Evolutionary conservation across 1,284 basidiomycete species (phyloP).

Genomic region (Cutaneotrichosporon mucoides): DNA sequence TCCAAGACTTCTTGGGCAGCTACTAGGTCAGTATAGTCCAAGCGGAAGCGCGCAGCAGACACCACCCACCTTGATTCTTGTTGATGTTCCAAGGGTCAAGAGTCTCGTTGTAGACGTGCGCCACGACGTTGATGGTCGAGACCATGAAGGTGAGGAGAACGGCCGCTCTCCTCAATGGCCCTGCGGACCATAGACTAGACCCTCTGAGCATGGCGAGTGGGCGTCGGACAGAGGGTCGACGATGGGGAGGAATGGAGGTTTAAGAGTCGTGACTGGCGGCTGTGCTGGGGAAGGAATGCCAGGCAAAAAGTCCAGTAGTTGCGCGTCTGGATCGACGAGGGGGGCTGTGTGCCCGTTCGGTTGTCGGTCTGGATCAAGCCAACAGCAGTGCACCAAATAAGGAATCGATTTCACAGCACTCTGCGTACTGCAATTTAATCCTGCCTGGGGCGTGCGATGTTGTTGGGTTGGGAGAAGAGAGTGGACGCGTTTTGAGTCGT

Average conservation of each 20-base stretch:
- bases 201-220: constrained; percentile 10
- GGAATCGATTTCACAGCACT: no score
- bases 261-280: not conserved
- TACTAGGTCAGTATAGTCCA: constrained; percentile 27
- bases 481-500: no score
- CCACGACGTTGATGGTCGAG: constrained; percentile 13
- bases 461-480: no score
- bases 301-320: no score
- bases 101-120: constrained; percentile 60
- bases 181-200: constrained; percentile 4
- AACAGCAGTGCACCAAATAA: no score
- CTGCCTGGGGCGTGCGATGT: no score
- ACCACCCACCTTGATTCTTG: constrained; percentile 58
- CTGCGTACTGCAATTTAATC: no score
- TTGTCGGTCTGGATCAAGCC: no score
- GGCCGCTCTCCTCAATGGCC: constrained; percentile 1
- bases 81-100: constrained; percentile 79
- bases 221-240: not conserved
- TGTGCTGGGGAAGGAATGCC: no score
- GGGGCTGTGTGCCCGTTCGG: no score
- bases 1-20: constrained; percentile 62
- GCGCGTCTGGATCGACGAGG: no score
- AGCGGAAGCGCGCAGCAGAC: no score
- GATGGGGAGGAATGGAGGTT: not conserved
- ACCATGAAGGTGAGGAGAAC: constrained; percentile 6